phyloP scores from a whole-genome alignment of 345 rosid species.

The Leavenworthia alabamica region DNA sequence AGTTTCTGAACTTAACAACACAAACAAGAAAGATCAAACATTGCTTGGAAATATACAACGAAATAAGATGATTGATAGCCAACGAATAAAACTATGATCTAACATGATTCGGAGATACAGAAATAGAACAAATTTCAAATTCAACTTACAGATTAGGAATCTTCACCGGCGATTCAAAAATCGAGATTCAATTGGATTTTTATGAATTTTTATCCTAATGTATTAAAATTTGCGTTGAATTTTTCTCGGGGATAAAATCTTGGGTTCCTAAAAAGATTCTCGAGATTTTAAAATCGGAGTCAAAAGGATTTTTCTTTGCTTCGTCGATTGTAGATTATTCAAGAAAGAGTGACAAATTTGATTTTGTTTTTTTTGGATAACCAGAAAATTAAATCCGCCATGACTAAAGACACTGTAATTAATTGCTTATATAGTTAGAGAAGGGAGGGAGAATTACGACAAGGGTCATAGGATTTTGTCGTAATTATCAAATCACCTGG shows the following conservation, averaged over 20 bases:
- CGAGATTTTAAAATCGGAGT: not conserved
- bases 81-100: conserved; percentile 8
- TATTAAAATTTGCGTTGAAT: too few species aligned
- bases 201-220: too few species aligned
- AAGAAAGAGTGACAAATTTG: not conserved
- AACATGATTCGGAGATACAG: not conserved
- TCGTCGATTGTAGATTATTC: conserved; percentile 1
- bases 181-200: conserved; percentile 1
- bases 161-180: conserved; percentile 1
- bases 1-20: conserved; percentile 6
- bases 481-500: not conserved
- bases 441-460: conserved; percentile 25
- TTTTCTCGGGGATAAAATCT: too few species aligned
- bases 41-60: not conserved
- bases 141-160: conserved; percentile 26
- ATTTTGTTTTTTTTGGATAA: not conserved
- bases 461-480: conserved; percentile 10
- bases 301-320: conserved; percentile 3
- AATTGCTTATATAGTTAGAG: conserved; percentile 19
- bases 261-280: too few species aligned
- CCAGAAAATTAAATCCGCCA: conserved; percentile 26
- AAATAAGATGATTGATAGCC: not conserved
- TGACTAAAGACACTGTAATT: conserved; percentile 17
- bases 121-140: not conserved
- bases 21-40: conserved; percentile 1